A percentile compares a stretch with the other conserved stretches of the same genome.
phyloP scores from a whole-genome alignment of 805 yeast species.

The Cyberlindnera veronae region DNA sequence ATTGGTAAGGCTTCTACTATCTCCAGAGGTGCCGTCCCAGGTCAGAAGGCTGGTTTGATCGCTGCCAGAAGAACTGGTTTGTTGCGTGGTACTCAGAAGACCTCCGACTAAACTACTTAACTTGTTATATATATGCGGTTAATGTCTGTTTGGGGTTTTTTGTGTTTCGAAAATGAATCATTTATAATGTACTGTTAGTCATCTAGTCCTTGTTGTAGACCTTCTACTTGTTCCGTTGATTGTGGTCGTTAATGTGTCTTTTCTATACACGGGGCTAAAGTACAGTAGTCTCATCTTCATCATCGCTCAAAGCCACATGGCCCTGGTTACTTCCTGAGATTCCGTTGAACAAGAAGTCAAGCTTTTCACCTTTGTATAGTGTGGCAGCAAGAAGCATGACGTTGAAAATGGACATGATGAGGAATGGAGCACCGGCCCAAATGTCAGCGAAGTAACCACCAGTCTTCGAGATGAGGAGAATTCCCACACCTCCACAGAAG shows the following conservation, averaged over 20 bases:
- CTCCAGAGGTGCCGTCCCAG: constrained; percentile 98
- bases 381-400: constrained; percentile 23
- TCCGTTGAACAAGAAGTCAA: constrained; percentile 12
- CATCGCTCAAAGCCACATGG: constrained; percentile 1
- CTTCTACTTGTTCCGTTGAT: neutral
- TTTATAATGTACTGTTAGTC: constrained; percentile 23
- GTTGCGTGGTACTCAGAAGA: constrained; percentile 98
- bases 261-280: neutral
- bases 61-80: constrained; percentile 99
- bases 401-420: constrained; percentile 45
- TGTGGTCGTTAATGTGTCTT: neutral
- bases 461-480: constrained; percentile 51
- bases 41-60: constrained; percentile 99
- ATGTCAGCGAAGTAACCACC: constrained; percentile 61
- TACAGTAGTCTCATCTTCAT: constrained; percentile 2
- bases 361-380: constrained; percentile 20
- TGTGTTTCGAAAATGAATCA: constrained; percentile 25
- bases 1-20: constrained; percentile 99
- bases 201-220: constrained; percentile 1
- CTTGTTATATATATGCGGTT: constrained; percentile 22
- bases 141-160: constrained; percentile 27
- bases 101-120: constrained; percentile 55
- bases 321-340: neutral
- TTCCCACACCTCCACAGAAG: constrained; percentile 68
- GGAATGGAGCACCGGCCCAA: constrained; percentile 58